phyloP scores from a whole-genome alignment of 192 early-diverging fungal species.

The Coemansia sp. region DNA sequence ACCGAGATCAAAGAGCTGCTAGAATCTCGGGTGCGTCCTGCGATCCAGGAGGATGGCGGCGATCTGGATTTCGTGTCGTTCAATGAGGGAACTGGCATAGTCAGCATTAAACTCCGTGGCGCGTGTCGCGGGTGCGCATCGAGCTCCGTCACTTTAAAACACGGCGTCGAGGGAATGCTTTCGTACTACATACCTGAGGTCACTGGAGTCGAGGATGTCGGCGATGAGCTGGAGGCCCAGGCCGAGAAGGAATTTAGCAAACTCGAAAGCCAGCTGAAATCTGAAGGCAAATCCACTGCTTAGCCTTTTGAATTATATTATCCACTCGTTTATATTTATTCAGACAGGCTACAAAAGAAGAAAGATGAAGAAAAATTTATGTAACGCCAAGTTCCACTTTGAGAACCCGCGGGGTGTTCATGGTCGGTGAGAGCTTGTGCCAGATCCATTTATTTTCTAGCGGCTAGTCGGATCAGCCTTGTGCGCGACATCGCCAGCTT shows the following conservation, averaged over 20 bases:
- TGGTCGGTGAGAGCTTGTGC: no score
- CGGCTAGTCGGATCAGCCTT: neutral
- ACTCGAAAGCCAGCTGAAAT: conserved; percentile 61
- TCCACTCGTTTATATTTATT: conserved; percentile 6
- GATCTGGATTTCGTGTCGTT: conserved; percentile 97
- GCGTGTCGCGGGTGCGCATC: conserved; percentile 94
- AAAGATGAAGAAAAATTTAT: conserved; percentile 3
- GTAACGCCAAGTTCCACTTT: neutral
- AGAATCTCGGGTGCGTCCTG: conserved; percentile 90
- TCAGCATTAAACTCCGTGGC: conserved; percentile 89
- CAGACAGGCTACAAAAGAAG: neutral
- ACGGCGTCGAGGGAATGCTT: conserved; percentile 99
- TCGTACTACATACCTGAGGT: conserved; percentile 99
- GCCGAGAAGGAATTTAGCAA: conserved; percentile 86
- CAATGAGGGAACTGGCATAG: conserved; percentile 73
- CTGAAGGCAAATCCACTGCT: conserved; percentile 1
- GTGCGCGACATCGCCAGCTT: conserved; percentile 8
- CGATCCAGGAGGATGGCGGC: conserved; percentile 98
- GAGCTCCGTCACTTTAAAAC: conserved; percentile 90
- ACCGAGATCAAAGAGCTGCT: conserved; percentile 99
- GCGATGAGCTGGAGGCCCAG: conserved; percentile 80
- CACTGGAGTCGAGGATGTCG: conserved; percentile 78
- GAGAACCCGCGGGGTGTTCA: no score
- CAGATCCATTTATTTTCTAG: no score
- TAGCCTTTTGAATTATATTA: neutral